A percentile compares a stretch with the other conserved stretches of the same genome.
phyloP scores from a whole-genome alignment of 176 grass and related monocot species.

The Ensete glaucum region DNA sequence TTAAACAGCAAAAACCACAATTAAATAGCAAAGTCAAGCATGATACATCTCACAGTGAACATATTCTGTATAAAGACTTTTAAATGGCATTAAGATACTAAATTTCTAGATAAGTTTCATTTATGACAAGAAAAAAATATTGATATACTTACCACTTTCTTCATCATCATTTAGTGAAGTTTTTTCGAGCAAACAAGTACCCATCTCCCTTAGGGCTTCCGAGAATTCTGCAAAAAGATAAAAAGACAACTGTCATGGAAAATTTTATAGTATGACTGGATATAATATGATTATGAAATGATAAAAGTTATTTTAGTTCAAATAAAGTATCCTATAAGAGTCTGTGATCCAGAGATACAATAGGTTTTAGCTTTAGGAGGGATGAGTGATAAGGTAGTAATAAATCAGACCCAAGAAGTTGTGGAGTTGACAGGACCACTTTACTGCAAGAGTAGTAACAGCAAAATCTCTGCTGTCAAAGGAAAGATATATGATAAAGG shows the following conservation, averaged over 20 bases:
- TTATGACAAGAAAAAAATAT: constrained; percentile 14
- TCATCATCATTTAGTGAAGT: constrained; percentile 63
- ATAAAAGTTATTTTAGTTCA: not conserved
- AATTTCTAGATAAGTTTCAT: not conserved
- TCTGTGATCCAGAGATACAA: too few species aligned
- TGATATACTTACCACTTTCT: constrained; percentile 52
- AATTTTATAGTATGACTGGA: constrained; percentile 8
- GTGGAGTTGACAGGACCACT: too few species aligned
- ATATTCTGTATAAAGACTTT: not conserved
- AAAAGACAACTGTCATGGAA: not conserved
- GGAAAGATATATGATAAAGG: too few species aligned
- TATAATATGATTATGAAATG: constrained; percentile 1
- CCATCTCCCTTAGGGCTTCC: constrained; percentile 86
- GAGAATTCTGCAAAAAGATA: constrained; percentile 61
- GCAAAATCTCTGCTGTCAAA: too few species aligned
- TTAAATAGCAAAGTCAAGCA: not conserved
- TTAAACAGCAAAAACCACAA: not conserved
- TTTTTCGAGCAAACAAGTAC: constrained; percentile 82
- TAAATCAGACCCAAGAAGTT: not conserved
- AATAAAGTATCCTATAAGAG: not conserved
- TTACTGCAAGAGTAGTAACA: too few species aligned
- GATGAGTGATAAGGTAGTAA: not conserved
- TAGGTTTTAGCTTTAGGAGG: not conserved
- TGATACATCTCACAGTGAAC: not conserved
- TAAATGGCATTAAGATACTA: not conserved